Evolutionary conservation across 306 rosid genomes (phyloP), one percentile per base, ranked within the genome.

Genomic region (Pyrus communis): DNA sequence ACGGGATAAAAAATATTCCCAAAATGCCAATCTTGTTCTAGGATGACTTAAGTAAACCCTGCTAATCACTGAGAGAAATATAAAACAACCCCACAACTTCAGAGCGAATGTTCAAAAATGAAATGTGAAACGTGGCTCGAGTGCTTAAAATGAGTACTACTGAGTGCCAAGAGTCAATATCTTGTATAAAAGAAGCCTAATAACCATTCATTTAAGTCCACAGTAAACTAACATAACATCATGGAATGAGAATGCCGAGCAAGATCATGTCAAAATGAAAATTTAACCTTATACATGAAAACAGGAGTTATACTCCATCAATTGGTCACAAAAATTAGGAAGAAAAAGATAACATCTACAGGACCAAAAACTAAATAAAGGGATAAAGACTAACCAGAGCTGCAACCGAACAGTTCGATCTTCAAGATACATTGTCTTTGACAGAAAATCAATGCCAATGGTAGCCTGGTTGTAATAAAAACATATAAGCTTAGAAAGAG

Each of bases 401-500:
- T 85, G 87, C 83, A 88, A 81, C 35, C 89, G 86, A 42, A 83
- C 84, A 22, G 89, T 85, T 51, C 89, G 84, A 69, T 88, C 91
- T 81, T 88, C 91, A 70, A 88, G 91, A 76, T 88, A 88, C 91
- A 88, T 88, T 57, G 89, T 88, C 80, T 88, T 88, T 51, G 89
- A 88, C 14, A 85, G 78, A 74, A 88, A 88, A 70, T 88, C 89
- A 30, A 85, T 88, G 31, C 89, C 89, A 21, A 85, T 85, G 52
- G 89, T 88, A 60, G 87, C 91, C 91, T 85, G 89, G 78, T 60
- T 4, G 8, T 12, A 60, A 55, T 4, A 33, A 11, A 52, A n/a
- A 11, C 13, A 73, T 33, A 40, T 40, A 33, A 23, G 51, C 70
- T 52, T 9, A 72, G 4, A 30, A 49, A n/a, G 13, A 28, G 42